Base-by-base conservation (phyloP, 441 rosid genomes). In the Arabidopsis hybrid region DNA sequence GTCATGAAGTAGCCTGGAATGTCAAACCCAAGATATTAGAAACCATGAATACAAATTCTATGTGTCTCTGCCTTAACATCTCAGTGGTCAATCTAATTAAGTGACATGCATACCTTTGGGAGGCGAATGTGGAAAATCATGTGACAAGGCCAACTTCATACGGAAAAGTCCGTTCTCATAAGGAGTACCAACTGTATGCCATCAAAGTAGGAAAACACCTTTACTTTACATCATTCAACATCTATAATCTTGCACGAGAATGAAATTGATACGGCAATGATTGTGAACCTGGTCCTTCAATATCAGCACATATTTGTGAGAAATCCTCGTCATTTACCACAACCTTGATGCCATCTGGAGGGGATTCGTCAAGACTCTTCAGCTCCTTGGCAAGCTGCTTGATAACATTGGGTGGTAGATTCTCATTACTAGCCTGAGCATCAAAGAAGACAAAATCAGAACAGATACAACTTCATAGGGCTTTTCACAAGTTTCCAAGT, bases 331-430 rank as follows among this genome's bases (percentile, higher is more conserved):
- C 98, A 60, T 93, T 95, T 13, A 89, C 97, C 52, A 91, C 90
- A 58, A 95, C 99, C 80, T 91, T 90, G 78, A 95, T 95, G 75
- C 99, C 99, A 82, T 95, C 98, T 0, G 99, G 96, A 51, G 99
- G 99, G 5, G 99, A 93, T 73, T 95, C 99, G 47, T 91, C 93
- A 45, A 95, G 98, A 86, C 81, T 86, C 83, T 95, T 95, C 81
- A 95, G 83, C 77, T 95, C 99, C 81, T 89, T 93, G 6, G 91
- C 98, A 65, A 95, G 93, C 85, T 93, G 97, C 84, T 93, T 95
- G 81, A 93, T 77, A 34, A 95, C 99, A 75, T 95, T 93, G 11
- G 99, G 99, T 60, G 98, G 99, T 67, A 95, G 95, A 76, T 95
- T 95, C 86, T 95, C 99, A 38, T 95, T 93, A 67, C 98, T 91